A percentile compares a stretch with the other conserved stretches of the same genome.
Evolutionary conservation across 331 rosid species (phyloP).

Genomic region (Quercus phellos): DNA sequence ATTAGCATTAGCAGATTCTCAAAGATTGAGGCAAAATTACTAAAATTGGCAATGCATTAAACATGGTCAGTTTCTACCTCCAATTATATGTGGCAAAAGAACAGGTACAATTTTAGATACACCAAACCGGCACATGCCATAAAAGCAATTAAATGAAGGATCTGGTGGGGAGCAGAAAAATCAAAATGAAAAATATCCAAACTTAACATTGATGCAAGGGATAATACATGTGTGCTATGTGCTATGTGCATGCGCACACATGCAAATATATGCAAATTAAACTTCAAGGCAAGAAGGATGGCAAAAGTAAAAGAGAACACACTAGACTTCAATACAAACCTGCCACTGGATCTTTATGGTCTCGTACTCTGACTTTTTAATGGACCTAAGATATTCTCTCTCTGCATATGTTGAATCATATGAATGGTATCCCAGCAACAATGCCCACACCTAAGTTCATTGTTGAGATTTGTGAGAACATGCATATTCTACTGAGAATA

Average conservation of each 20-base stretch:
- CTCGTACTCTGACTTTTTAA: constrained; percentile 70
- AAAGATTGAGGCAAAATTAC: too few relatives aligned
- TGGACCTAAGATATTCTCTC: constrained; percentile 66
- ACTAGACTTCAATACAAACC: constrained; percentile 44
- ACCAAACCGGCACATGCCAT: too few relatives aligned
- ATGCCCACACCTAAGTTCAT: constrained; percentile 71
- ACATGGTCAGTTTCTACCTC: too few relatives aligned
- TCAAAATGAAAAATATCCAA: too few relatives aligned
- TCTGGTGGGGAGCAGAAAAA: too few relatives aligned
- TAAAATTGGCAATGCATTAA: too few relatives aligned
- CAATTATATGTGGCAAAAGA: too few relatives aligned
- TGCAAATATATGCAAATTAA: background rate
- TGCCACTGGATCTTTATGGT: constrained; percentile 92
- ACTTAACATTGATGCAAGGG: too few relatives aligned
- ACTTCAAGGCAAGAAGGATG: background rate
- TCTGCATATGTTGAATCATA: constrained; percentile 92
- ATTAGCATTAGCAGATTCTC: too few relatives aligned
- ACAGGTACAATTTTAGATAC: too few relatives aligned
- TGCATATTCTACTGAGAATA: constrained; percentile 21
- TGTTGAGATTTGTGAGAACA: constrained; percentile 16
- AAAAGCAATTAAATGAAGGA: too few relatives aligned
- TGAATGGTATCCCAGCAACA: constrained; percentile 78
- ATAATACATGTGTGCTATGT: background rate
- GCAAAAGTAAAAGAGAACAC: background rate
- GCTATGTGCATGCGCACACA: background rate